Conservation (phyloP, 306 rosid genomes). For the Malus domestica region DNA sequence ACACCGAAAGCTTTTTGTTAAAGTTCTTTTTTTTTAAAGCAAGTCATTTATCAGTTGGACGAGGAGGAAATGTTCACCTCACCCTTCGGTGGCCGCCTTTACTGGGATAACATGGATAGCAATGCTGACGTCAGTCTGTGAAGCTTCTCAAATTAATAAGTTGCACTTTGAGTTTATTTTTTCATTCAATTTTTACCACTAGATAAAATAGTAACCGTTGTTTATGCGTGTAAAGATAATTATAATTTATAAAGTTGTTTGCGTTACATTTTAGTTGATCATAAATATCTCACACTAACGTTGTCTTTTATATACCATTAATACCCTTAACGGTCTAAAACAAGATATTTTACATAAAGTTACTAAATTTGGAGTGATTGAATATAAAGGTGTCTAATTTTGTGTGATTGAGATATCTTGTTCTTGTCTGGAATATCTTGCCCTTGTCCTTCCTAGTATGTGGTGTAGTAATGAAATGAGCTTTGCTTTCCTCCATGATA, state of each 20-base stretch:
- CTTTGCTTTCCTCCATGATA: neutral
- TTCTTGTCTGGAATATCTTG: neutral
- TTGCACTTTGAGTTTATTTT: neutral
- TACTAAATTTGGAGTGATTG: neutral
- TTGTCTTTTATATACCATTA: no score
- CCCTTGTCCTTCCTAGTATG: neutral
- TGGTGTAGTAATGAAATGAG: neutral
- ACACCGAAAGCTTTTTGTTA: no score
- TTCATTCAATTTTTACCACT: no score
- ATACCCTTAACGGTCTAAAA: no score
- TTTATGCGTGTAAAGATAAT: no score
- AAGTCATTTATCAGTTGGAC: no score
- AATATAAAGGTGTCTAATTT: neutral
- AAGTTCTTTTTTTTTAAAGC: no score
- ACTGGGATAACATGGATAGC: constrained; percentile 18
- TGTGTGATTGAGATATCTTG: neutral
- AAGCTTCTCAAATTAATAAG: neutral
- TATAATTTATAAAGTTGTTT: no score
- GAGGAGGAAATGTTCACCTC: neutral
- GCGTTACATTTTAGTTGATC: no score
- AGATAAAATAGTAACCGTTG: no score
- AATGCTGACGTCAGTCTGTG: neutral
- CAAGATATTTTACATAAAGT: neutral
- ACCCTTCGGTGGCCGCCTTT: neutral
- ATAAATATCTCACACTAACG: no score